Base-by-base conservation (phyloP, 768 basidiomycete genomes). In the Calvatia gigantea region DNA sequence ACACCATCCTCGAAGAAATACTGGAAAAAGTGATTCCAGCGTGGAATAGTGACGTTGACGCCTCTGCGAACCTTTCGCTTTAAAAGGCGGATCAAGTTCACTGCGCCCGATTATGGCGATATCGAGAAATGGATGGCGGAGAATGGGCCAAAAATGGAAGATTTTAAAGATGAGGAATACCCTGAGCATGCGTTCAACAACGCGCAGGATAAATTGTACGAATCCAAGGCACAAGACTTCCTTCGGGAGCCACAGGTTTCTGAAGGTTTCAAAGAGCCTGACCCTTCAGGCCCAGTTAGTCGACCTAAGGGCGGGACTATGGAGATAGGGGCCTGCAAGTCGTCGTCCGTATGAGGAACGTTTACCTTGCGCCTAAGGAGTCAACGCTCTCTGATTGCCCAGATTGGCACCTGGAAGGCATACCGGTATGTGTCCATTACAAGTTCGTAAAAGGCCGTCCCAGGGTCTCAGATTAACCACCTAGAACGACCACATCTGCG, bases 11-110 rank as follows among this genome's bases (percentile, higher is more conserved):
- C 27, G 67, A 70, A 45, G 25, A 63, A 7, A 56, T 70, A 39
- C 65, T 72, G 41, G 58, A 46, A 1, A 50, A 39, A 15, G 60
- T 70, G 32, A 63, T 73, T 41, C 70, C 71, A 3, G 54, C 69
- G 5, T 72, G 68, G 65, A 62, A 71, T 33, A n/a, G 41, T 52
- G 28, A 60, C 62, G 3, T 60, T 69, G 15, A 62, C 64, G 0
- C 61, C 65, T 19, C 28, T 67, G 12, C 43, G 32, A 11, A 2
- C 6, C 15, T 45, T 47, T 19, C 5, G 21, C 0, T 32, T 47
- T 32, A 2, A 12, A 8, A 28, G 0, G 8, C 46, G 46, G 11
- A 21, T 47, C 29, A 31, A 12, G 32, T 14, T 32, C 8, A 4
- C 3, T 32, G 19, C 31, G 2, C 6, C 12, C 1, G 29, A 33